These are phyloP conservation scores for Daldinia bambusicola DNA, from an alignment of 495 filamentous ascomycete species.

Conservation along the genomic window DNA sequence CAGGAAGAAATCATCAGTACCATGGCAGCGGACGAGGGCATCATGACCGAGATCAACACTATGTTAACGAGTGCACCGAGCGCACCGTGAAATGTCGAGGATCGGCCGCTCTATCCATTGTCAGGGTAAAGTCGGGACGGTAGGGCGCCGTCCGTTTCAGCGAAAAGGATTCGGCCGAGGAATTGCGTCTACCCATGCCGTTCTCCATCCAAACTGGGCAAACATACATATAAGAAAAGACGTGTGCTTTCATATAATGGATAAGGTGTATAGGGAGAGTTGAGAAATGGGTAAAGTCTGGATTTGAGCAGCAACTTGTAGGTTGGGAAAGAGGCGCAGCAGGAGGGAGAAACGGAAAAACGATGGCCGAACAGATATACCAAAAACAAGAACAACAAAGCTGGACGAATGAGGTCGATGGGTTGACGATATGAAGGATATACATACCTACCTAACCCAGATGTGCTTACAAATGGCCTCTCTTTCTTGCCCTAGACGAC, in stretches of 20 bases:
- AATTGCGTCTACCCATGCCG: background rate
- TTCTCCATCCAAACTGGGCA: background rate
- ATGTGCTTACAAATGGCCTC: conserved; percentile 35
- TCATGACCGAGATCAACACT: conserved; percentile 62
- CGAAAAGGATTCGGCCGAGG: background rate
- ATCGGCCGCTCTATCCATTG: conserved; percentile 17
- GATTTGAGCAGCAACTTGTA: background rate
- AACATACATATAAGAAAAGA: conserved; percentile 1
- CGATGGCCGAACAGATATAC: background rate
- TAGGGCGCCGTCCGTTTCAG: conserved; percentile 1
- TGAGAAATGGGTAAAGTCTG: background rate
- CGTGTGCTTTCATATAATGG: background rate
- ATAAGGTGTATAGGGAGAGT: conserved; percentile 11
- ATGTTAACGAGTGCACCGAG: conserved; percentile 41
- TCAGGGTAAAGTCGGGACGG: background rate
- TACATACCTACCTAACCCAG: background rate
- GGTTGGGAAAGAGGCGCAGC: background rate
- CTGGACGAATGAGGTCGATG: conserved; percentile 3
- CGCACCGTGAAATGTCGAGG: conserved; percentile 22
- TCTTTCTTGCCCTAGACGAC: conserved; percentile 2
- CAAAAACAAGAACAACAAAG: background rate
- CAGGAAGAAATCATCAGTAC: conserved; percentile 65
- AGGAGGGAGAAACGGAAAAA: conserved; percentile 15
- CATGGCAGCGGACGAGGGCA: conserved; percentile 63
- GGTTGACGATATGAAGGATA: conserved; percentile 18